Evolutionary conservation across 2,329 filamentous ascomycete genomes (phyloP), one percentile per base, ranked within the genome.

Genomic region (Monilinia laxa): DNA sequence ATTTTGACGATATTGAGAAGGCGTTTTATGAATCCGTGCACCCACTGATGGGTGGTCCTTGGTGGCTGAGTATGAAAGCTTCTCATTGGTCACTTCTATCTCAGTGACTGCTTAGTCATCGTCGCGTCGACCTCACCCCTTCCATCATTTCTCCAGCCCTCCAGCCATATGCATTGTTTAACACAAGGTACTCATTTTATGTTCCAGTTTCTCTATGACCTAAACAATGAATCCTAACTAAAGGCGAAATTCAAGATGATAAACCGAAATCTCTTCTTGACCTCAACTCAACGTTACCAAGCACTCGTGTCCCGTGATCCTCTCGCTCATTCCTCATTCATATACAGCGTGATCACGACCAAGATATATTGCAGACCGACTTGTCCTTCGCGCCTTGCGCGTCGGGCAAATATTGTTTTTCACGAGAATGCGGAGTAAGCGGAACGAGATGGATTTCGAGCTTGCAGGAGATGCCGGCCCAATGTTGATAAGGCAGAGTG

Each of bases 381-480:
- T 25, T 89, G 87, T 74, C 82, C 83, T 20, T 84, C 85, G 2
- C 81, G 87, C 0, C 81, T 88, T 16, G 85, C 87, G 1, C 81
- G 86, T 2, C 81, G 86, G 56, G 82, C 84, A 60, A 89, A 89
- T 60, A 81, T 88, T 4, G 75, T 76, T 1, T 89, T 87, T 76
- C 86, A 81, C 75, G 74, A 80, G 69, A 47, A 68, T 67, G 64
- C 67, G 45, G 42, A 54, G 52, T 28, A 51, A 4, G 58, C 58
- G 1, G n/a, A 60, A 45, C 23, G 23, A 0, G n/a, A 60, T 25
- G 58, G 45, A 11, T 60, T 60, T 18, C 45, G 58, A 20, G 58
- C 58, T 51, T 60, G 58, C 14, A 51, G 16, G 45, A 23, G 58
- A 60, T 60, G 58, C 20, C 58, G 58, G 9, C 58, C 58, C 5